Conservation (phyloP, 2,329 filamentous ascomycete genomes). For the Hirsutella thompsonii region DNA sequence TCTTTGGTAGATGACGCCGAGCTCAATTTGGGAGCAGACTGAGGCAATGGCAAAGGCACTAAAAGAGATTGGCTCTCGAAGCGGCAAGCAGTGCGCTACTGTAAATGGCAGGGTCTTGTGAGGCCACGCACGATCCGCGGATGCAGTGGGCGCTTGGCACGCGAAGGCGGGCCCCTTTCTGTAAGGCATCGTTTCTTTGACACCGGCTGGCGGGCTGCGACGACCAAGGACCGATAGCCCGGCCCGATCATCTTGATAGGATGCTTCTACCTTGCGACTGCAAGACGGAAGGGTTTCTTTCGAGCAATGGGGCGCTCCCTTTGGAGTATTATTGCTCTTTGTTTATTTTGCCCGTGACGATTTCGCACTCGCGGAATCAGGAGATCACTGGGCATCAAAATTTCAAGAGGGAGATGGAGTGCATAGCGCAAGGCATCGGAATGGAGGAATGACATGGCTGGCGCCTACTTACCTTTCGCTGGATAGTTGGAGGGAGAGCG, state of each 20-base stretch:
- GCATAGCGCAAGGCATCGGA: too few relatives aligned
- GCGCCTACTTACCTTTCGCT: slow-evolving; percentile 38
- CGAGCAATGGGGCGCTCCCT: neutral
- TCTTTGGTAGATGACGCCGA: too few relatives aligned
- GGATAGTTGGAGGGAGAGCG: slow-evolving; percentile 38
- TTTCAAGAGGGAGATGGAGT: too few relatives aligned
- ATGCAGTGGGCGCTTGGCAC: neutral
- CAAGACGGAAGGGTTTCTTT: neutral
- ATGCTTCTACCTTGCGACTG: too few relatives aligned
- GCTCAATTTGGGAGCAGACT: too few relatives aligned
- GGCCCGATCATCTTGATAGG: too few relatives aligned
- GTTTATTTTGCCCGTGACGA: neutral
- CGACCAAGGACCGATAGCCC: too few relatives aligned
- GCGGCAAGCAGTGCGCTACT: neutral
- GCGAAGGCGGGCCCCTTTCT: neutral
- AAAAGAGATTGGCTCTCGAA: neutral
- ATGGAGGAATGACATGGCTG: neutral
- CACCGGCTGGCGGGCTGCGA: too few relatives aligned
- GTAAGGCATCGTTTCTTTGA: neutral
- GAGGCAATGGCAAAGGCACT: too few relatives aligned
- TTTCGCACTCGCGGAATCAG: too few relatives aligned
- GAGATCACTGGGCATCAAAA: too few relatives aligned
- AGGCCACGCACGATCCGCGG: neutral
- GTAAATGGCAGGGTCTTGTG: neutral
- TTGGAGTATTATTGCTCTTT: neutral